These are phyloP conservation scores for Margaritispora aquatica DNA, from an alignment of 495 filamentous ascomycete genomes.

Conservation along the genomic window DNA sequence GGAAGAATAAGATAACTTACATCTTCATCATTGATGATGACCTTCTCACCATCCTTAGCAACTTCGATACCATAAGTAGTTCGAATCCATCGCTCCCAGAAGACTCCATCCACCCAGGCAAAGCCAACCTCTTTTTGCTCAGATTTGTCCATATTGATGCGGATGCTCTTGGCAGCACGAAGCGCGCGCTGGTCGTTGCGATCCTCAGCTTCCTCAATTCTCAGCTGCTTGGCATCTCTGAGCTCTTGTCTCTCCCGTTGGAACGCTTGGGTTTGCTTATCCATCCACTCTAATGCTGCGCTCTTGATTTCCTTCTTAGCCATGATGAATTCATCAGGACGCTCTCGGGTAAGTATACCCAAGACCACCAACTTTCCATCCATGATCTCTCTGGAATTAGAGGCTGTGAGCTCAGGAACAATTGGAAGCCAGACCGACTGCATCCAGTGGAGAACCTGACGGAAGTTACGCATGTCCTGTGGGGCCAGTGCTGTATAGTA, in stretches of 20 bases:
- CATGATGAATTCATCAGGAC: constrained; percentile 68
- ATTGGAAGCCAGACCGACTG: constrained; percentile 95
- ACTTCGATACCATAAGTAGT: constrained; percentile 90
- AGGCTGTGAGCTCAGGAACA: constrained; percentile 86
- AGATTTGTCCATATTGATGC: constrained; percentile 79
- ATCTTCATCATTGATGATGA: constrained; percentile 97
- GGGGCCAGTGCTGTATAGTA: constrained; percentile 83
- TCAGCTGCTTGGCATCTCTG: constrained; percentile 86
- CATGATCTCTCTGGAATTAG: constrained; percentile 92
- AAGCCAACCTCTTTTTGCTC: constrained; percentile 87
- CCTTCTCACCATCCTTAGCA: constrained; percentile 70
- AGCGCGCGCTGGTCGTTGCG: constrained; percentile 83
- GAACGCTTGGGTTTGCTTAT: constrained; percentile 84
- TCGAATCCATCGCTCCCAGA: constrained; percentile 95
- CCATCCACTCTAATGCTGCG: constrained; percentile 95
- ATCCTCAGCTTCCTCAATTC: constrained; percentile 95
- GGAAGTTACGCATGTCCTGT: constrained; percentile 81
- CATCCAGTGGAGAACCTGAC: constrained; percentile 85
- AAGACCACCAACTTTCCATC: constrained; percentile 87
- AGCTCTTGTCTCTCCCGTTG: constrained; percentile 87
- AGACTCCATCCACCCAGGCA: constrained; percentile 97
- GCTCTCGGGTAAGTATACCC: constrained; percentile 75
- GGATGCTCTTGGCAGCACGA: constrained; percentile 82
- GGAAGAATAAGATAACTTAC: constrained; percentile 48
- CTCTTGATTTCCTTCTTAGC: constrained; percentile 90